Conservation (phyloP, 176 grass and related monocot genomes). For the Triticum turgidum region DNA sequence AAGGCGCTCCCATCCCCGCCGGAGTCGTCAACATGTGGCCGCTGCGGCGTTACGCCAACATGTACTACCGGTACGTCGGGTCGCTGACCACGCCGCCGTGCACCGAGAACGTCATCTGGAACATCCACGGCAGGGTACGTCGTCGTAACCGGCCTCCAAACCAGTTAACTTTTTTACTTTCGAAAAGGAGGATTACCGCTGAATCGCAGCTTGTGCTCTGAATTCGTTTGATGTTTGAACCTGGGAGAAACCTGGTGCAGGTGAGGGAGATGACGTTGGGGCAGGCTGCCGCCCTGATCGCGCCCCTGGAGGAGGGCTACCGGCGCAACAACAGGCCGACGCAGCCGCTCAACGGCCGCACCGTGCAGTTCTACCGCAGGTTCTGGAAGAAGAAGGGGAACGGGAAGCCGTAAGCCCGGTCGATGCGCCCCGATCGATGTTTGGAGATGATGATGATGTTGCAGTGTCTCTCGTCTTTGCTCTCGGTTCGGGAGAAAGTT, state of each 20-base stretch:
- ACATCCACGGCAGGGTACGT: slow-evolving; percentile 57
- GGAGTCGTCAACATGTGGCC: slow-evolving; percentile 41
- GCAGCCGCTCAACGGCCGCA: slow-evolving; percentile 56
- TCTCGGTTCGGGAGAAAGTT: neutral
- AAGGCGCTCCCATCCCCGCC: slow-evolving; percentile 35
- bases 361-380: slow-evolving; percentile 57
- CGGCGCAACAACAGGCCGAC: slow-evolving; percentile 63
- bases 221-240: neutral
- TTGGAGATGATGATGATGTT: neutral
- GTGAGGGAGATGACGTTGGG: slow-evolving; percentile 59
- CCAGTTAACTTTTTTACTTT: too few species aligned
- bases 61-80: slow-evolving; percentile 77
- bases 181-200: neutral
- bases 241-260: slow-evolving; percentile 22
- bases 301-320: slow-evolving; percentile 52
- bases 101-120: slow-evolving; percentile 89
- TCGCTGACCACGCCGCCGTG: slow-evolving; percentile 88
- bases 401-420: neutral
- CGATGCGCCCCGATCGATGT: neutral
- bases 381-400: slow-evolving; percentile 20
- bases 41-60: slow-evolving; percentile 34
- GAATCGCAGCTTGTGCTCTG: neutral
- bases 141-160: neutral
- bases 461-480: neutral
- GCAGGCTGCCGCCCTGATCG: slow-evolving; percentile 53